Conservation (phyloP, 495 filamentous ascomycete species). For the Glutinoglossum americanum region DNA sequence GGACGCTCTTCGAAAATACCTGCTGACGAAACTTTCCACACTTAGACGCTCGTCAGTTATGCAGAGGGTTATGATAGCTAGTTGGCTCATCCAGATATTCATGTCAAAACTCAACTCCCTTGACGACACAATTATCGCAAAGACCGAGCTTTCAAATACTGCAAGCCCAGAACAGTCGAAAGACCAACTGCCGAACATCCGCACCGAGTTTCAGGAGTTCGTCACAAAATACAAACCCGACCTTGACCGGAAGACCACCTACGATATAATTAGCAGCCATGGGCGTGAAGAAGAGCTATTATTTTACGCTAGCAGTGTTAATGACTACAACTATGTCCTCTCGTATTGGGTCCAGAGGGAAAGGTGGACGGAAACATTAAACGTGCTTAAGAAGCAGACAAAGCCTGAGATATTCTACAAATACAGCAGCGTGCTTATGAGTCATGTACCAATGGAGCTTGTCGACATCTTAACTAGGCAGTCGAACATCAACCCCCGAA, state of each 20-base stretch:
- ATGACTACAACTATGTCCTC: slow-evolving; percentile 86
- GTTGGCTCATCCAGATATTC: slow-evolving; percentile 86
- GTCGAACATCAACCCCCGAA: slow-evolving; percentile 63
- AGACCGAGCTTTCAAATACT: slow-evolving; percentile 58
- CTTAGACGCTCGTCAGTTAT: slow-evolving; percentile 70
- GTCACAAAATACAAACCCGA: slow-evolving; percentile 62
- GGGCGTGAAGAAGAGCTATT: slow-evolving; percentile 83
- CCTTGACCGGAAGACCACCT: slow-evolving; percentile 75
- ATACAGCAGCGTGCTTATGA: slow-evolving; percentile 91
- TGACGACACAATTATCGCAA: slow-evolving; percentile 81
- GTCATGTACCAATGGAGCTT: slow-evolving; percentile 57
- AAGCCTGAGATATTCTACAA: slow-evolving; percentile 87
- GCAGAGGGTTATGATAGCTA: slow-evolving; percentile 88
- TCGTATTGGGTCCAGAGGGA: slow-evolving; percentile 96
- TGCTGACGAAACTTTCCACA: slow-evolving; percentile 59
- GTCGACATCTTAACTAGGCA: slow-evolving; percentile 92
- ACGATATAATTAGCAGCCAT: slow-evolving; percentile 90
- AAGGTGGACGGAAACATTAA: slow-evolving; percentile 74
- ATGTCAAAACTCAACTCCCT: slow-evolving; percentile 93
- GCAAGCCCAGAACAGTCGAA: slow-evolving; percentile 45
- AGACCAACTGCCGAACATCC: slow-evolving; percentile 44
- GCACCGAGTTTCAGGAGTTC: slow-evolving; percentile 73
- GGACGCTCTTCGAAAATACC: slow-evolving; percentile 80
- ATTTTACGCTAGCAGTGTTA: slow-evolving; percentile 65
- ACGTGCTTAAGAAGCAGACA: slow-evolving; percentile 75